Base-by-base conservation (phyloP, 2,329 filamentous ascomycete genomes). In the Aschersonia sp. region DNA sequence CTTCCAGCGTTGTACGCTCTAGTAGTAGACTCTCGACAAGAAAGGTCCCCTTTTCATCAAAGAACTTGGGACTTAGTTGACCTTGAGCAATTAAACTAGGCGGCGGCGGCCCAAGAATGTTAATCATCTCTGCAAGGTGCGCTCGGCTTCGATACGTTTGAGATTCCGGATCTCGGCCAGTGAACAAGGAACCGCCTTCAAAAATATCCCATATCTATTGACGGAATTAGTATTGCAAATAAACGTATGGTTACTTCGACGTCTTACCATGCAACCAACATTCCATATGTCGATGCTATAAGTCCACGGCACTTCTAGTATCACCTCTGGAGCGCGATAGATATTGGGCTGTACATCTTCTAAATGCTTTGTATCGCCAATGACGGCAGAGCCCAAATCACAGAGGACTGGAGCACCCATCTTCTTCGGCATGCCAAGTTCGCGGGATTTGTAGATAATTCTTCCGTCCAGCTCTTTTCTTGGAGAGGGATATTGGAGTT, bases 201-300 rank as follows among this genome's bases (percentile, higher is more conserved):
- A 66, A 74, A 1, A 74, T 42, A 45, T 73, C 60, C 72, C 70
- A 76, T 31, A 71, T 65, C 70, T 72, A 47, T 14, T 9, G 35
- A 12, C 35, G 12, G 35, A 37, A 37, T 12, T 37, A 12, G 4
- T 37, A 4, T 8, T 8, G 35, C 4, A 37, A 37, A 12, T 12
- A 37, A 4, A 8, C 8, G 8, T 2, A 5, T 37, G 35, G 3
- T 37, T 8, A 37, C n/a, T 22, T 22, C 22, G 22, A 32, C 30
- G 10, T 11, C 49, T 45, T 60, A 73, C 70, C 71, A 75, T 66
- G 47, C 66, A 69, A 7, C 70, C 71, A 4, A 64, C 61, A 48
- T 71, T 73, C 72, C 72, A 77, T 46, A 77, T 69, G 56, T 77
- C 72, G 11, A 71, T 59, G 14, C 62, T 59, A 46, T 67, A 70